Evolutionary conservation across 192 early-diverging fungal species (phyloP), one percentile per base, ranked within the genome.

Genomic region (Mortierella antarctica): DNA sequence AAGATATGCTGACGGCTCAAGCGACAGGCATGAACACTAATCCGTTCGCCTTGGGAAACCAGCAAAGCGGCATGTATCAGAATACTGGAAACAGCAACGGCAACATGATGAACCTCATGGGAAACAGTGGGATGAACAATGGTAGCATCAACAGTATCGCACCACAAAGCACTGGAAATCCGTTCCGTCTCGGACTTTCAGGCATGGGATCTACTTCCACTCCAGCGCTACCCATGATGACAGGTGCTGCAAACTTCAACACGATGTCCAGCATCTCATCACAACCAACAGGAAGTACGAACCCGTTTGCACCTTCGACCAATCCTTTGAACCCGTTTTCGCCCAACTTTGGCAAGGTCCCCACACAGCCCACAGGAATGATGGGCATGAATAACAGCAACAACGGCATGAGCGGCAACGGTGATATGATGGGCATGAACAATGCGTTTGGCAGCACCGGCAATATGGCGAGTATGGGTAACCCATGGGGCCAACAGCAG

Each of bases 241-340:
- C 77, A 3, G 77, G 77, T 2, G 4, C 59, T 14, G 47, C 49
- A 14, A 64, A 80, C 21, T 72, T 57, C 55, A 80, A 80, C 47
- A 64, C 77, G 1, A 80, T 80, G 77, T 65, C 77, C 41, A 72
- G 13, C 6, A 23, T 79, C 13, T 57, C 77, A 7, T 72, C 70
- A 63, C 77, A 71, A 18, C 51, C 77, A 13, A 80, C 70, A 5
- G 70, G 74, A 17, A 54, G 58, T 48, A 79, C 77, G 12, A 80
- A 80, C 40, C 77, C 77, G 15, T 80, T 80, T 68, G 70, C 70
- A 20, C 77, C 77, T 8, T 80, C 77, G 3, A 6, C 65, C 9
- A 80, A 80, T 47, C 77, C 77, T 0, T 46, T 80, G 12, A 80
- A 80, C 18, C 77, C 77, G 11, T 80, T 80, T 55, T 80, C 77